These are phyloP conservation scores for Exophiala sideris DNA, from an alignment of 2,329 filamentous ascomycete genomes.

Conservation along the genomic window DNA sequence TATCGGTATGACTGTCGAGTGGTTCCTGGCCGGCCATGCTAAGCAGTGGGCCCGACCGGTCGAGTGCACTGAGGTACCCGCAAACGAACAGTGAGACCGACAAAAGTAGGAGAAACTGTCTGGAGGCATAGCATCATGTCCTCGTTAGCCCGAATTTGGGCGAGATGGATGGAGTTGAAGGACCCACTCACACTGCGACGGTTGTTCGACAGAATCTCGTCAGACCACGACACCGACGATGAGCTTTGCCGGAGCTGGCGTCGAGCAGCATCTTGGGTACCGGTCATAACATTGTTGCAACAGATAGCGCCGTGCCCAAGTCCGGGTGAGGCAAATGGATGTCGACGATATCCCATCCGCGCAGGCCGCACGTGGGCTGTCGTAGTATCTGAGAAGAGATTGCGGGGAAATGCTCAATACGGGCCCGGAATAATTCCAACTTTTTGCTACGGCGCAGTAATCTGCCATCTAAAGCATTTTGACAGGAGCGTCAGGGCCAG, in stretches of 20 bases:
- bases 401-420: background rate
- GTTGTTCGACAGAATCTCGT: conserved; percentile 20
- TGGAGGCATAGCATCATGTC: background rate
- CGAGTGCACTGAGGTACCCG: conserved; percentile 30
- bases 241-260: conserved; percentile 15
- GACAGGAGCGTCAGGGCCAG: background rate
- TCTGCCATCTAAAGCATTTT: background rate
- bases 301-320: background rate
- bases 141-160: conserved; percentile 5
- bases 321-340: background rate
- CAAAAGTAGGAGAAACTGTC: conserved; percentile 50
- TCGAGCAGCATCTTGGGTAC: conserved; percentile 12
- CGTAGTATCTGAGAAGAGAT: no score
- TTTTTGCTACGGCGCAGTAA: background rate
- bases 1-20: conserved; percentile 18
- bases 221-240: conserved; percentile 16
- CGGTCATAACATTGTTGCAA: background rate
- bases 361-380: no score
- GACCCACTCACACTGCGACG: conserved; percentile 18
- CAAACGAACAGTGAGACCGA: conserved; percentile 68
- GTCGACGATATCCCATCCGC: background rate
- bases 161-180: background rate
- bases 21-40: conserved; percentile 9
- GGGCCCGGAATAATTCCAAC: background rate
- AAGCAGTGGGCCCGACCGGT: conserved; percentile 8